These are phyloP conservation scores for Bruguiera sexangula DNA, from an alignment of 345 rosid genomes.

Conservation along the genomic window DNA sequence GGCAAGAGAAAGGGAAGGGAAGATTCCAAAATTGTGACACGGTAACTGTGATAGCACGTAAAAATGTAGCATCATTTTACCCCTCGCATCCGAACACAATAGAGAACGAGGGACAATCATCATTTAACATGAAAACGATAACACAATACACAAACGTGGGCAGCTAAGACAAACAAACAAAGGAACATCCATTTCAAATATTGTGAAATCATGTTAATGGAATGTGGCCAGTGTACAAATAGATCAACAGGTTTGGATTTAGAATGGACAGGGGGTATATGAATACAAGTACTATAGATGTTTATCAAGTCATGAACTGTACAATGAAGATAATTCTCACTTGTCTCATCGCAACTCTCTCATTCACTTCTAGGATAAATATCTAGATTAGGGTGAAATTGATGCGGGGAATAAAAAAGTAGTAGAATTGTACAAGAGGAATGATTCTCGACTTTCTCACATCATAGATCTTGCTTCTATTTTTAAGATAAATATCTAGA, in stretches of 20 bases:
- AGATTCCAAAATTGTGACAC: constrained; percentile 28
- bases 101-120: not conserved
- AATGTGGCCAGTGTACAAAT: not conserved
- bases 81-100: not conserved
- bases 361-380: too few species aligned
- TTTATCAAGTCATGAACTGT: too few species aligned
- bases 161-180: not conserved
- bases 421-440: too few species aligned
- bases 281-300: too few species aligned
- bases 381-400: too few species aligned
- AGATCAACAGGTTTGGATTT: not conserved
- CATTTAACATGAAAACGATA: constrained; percentile 1
- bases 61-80: constrained; percentile 21
- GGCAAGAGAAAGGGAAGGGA: not conserved
- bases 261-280: too few species aligned
- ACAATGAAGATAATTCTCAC: too few species aligned
- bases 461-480: too few species aligned
- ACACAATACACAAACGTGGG: not conserved
- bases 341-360: too few species aligned
- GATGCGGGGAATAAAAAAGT: too few species aligned
- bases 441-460: too few species aligned
- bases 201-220: not conserved
- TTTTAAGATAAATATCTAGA: too few species aligned
- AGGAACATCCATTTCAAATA: not conserved
- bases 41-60: constrained; percentile 18